Evolutionary conservation across 2,329 filamentous ascomycete species (phyloP).

Genomic region (Neonectria sp.): DNA sequence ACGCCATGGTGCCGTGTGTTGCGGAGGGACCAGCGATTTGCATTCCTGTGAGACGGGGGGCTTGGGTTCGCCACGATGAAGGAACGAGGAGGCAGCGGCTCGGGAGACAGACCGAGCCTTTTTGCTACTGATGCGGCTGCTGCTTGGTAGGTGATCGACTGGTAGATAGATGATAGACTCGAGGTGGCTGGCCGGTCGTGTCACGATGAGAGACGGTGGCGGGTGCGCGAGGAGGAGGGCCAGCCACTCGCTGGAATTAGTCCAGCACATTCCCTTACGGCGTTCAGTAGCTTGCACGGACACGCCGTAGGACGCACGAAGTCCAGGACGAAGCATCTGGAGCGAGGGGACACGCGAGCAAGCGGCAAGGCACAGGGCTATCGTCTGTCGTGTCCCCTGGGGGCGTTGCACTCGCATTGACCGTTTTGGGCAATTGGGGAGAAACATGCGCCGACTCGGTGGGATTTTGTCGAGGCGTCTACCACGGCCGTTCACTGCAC

Average conservation of each 20-base stretch:
- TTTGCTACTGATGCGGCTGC: conserved; percentile 13
- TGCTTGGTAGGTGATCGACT: conserved; percentile 2
- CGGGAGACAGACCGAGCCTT: conserved; percentile 16
- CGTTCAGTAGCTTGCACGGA: not conserved
- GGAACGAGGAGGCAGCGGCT: conserved; percentile 14
- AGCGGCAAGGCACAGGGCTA: conserved; percentile 11
- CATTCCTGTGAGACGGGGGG: conserved; percentile 21
- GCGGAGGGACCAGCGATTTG: conserved; percentile 18
- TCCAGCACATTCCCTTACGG: conserved; percentile 13
- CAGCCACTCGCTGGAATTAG: conserved; percentile 26
- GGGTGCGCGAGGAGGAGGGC: not conserved
- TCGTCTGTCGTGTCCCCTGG: conserved; percentile 17
- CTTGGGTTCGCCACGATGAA: not conserved
- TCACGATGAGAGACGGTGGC: conserved; percentile 16
- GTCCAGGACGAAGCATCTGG: conserved; percentile 5
- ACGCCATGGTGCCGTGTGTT: conserved; percentile 12
- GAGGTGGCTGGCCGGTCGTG: conserved; percentile 5
- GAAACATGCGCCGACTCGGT: conserved; percentile 14
- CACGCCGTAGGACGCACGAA: too few relatives aligned
- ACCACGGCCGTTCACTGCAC: not conserved
- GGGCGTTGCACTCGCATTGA: not conserved
- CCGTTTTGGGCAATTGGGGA: conserved; percentile 14
- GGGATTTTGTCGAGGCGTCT: not conserved
- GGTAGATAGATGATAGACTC: too few relatives aligned
- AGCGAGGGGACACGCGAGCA: conserved; percentile 21